A percentile compares a stretch with the other conserved stretches of the same genome.
Evolutionary conservation across 2,329 filamentous ascomycete species (phyloP).

Genomic region (Cadophora gregata): DNA sequence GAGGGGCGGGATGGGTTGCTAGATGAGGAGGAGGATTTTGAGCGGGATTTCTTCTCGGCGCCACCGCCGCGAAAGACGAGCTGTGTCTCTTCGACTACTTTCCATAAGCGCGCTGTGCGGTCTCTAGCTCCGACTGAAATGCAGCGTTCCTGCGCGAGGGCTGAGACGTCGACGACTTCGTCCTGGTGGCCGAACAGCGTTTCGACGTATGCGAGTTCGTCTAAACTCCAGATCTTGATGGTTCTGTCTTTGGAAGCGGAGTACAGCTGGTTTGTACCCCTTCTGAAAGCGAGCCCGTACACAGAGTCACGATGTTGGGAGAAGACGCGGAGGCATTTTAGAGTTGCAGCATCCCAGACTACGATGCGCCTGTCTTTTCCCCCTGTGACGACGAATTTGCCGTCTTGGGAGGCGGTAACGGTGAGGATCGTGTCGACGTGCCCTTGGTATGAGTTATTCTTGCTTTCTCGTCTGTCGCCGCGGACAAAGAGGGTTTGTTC

Average conservation of each 20-base stretch:
- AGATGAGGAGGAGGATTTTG: slow-evolving; percentile 29
- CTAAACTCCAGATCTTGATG: slow-evolving; percentile 92
- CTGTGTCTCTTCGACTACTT: slow-evolving; percentile 93
- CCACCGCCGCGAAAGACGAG: slow-evolving; percentile 91
- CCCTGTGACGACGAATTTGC: slow-evolving; percentile 89
- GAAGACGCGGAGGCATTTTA: slow-evolving; percentile 83
- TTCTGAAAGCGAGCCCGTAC: slow-evolving; percentile 82
- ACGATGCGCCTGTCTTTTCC: slow-evolving; percentile 85
- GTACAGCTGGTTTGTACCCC: slow-evolving; percentile 90
- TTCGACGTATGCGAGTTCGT: slow-evolving; percentile 92
- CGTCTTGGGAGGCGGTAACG: slow-evolving; percentile 86
- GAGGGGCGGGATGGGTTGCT: slow-evolving; percentile 42
- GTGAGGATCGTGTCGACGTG: slow-evolving; percentile 82
- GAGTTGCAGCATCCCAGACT: slow-evolving; percentile 81
- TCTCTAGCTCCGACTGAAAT: slow-evolving; percentile 90
- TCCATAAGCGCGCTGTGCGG: slow-evolving; percentile 91
- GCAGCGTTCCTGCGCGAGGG: slow-evolving; percentile 84
- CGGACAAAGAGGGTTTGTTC: slow-evolving; percentile 67
- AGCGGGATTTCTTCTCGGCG: slow-evolving; percentile 57
- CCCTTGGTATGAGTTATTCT: slow-evolving; percentile 72
- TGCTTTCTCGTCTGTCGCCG: slow-evolving; percentile 64
- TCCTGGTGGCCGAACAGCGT: slow-evolving; percentile 97
- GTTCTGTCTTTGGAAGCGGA: slow-evolving; percentile 90
- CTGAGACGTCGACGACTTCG: slow-evolving; percentile 82
- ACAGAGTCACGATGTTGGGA: slow-evolving; percentile 91